These are phyloP conservation scores for Azolla pinnata DNA, from an alignment of 75 land plant species.

Conservation along the genomic window DNA sequence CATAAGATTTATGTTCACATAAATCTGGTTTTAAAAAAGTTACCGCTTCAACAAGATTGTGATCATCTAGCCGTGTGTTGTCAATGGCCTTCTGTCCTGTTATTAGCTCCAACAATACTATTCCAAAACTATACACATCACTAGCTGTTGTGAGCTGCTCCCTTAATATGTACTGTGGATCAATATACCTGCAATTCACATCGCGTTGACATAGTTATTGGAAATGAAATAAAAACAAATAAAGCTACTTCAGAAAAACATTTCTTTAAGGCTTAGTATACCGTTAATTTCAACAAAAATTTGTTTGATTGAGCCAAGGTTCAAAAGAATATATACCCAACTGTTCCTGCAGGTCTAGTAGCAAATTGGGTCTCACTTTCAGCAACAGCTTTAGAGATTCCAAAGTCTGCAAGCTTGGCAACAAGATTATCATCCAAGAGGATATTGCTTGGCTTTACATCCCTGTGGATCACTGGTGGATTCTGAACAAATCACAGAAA, in stretches of 20 bases:
- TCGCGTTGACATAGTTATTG: not conserved
- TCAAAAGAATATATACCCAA: conserved; percentile 9
- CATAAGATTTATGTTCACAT: too few relatives aligned
- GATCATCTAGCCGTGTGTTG: conserved; percentile 2
- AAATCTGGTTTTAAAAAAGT: not conserved
- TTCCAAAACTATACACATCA: conserved; percentile 19
- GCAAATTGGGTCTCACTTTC: conserved; percentile 18
- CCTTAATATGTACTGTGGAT: conserved; percentile 14
- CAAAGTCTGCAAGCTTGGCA: conserved; percentile 28
- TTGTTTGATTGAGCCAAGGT: not conserved
- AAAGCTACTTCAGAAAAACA: not conserved
- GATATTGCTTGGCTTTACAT: conserved; percentile 22
- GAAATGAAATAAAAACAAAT: not conserved
- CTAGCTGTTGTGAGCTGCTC: conserved; percentile 19
- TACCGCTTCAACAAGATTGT: conserved; percentile 12
- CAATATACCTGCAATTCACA: conserved; percentile 5
- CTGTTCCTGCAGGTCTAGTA: conserved; percentile 25
- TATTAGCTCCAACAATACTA: conserved; percentile 14
- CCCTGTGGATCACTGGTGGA: conserved; percentile 28
- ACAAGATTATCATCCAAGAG: conserved; percentile 15
- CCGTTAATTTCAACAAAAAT: not conserved
- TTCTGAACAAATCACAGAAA: conserved; percentile 8
- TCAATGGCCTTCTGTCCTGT: conserved; percentile 16
- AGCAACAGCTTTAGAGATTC: conserved; percentile 17
- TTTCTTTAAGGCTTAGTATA: not conserved